Percentiles rank a stretch among this genome's conserved stretches.
phyloP scores from a whole-genome alignment of 1,284 basidiomycete genomes.

The Cryptococcus neoformans region DNA sequence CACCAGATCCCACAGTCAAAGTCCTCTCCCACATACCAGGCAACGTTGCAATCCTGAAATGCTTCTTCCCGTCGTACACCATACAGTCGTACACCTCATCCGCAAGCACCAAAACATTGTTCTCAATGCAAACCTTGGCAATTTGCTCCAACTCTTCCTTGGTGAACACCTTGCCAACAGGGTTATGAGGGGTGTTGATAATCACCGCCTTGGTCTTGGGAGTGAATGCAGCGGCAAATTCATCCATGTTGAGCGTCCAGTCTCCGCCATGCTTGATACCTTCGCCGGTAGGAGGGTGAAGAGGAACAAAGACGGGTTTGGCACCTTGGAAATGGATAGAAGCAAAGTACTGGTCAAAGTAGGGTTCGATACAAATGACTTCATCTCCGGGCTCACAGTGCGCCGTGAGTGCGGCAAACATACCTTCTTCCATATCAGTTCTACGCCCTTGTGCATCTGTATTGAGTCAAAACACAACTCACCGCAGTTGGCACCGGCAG shows the following conservation, averaged over 20 bases:
- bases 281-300: conserved; percentile 69
- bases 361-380: conserved; percentile 97
- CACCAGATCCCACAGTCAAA: conserved; percentile 74
- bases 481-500: conserved; percentile 96
- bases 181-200: conserved; percentile 94
- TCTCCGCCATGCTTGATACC: conserved; percentile 64
- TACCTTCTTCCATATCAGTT: conserved; percentile 56
- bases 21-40: conserved; percentile 99
- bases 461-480: conserved; percentile 14
- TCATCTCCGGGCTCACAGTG: conserved; percentile 89
- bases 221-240: conserved; percentile 77
- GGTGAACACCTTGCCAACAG: conserved; percentile 92
- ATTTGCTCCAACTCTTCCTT: conserved; percentile 76
- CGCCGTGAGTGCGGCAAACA: conserved; percentile 84
- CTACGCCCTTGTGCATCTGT: too few relatives aligned
- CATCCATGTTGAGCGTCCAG: conserved; percentile 83
- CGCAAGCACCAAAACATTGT: conserved; percentile 87
- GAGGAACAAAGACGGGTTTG: conserved; percentile 87
- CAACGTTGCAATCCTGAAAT: conserved; percentile 84
- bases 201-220: conserved; percentile 88
- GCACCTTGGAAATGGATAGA: conserved; percentile 91
- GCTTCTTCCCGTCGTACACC: conserved; percentile 81
- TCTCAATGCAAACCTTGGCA: conserved; percentile 82
- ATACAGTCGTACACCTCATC: conserved; percentile 99
- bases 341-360: conserved; percentile 95